Conservation (phyloP, 306 rosid genomes). For the Prunus salicina region DNA sequence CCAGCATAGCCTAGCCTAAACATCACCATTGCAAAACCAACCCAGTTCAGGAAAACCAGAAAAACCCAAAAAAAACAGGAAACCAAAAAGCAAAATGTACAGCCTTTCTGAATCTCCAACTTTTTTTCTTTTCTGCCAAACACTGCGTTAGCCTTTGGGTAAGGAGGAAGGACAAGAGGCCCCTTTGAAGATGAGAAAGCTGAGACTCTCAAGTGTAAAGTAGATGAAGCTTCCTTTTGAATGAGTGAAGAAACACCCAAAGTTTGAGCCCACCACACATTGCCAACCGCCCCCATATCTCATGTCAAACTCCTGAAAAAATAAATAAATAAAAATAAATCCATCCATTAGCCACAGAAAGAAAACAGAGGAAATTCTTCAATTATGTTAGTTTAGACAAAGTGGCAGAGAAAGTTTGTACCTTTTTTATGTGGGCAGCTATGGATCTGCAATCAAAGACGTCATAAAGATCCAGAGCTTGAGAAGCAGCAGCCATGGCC, state of each 20-base stretch:
- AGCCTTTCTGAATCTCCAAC: slow-evolving; percentile 10
- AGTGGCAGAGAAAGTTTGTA: slow-evolving; percentile 5
- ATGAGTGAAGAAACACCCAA: slow-evolving; percentile 96
- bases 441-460: slow-evolving; percentile 87
- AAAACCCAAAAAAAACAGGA: no score
- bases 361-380: background rate
- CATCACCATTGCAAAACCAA: no score
- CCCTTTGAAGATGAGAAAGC: slow-evolving; percentile 83
- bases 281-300: slow-evolving; percentile 89
- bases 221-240: slow-evolving; percentile 83
- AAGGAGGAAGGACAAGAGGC: slow-evolving; percentile 38
- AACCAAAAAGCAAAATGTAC: background rate
- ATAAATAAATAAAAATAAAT: background rate
- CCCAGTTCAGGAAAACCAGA: no score
- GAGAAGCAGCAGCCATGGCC: slow-evolving; percentile 91
- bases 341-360: background rate
- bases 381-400: background rate
- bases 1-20: no score
- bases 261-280: slow-evolving; percentile 95
- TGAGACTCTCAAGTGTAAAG: slow-evolving; percentile 77
- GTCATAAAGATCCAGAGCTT: slow-evolving; percentile 91
- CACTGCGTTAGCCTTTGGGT: background rate
- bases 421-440: slow-evolving; percentile 95
- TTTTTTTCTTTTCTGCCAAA: slow-evolving; percentile 17
- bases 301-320: slow-evolving; percentile 66